Evolutionary conservation across 2,329 filamentous ascomycete genomes (phyloP).

Genomic region (Hypocrella siamensis): DNA sequence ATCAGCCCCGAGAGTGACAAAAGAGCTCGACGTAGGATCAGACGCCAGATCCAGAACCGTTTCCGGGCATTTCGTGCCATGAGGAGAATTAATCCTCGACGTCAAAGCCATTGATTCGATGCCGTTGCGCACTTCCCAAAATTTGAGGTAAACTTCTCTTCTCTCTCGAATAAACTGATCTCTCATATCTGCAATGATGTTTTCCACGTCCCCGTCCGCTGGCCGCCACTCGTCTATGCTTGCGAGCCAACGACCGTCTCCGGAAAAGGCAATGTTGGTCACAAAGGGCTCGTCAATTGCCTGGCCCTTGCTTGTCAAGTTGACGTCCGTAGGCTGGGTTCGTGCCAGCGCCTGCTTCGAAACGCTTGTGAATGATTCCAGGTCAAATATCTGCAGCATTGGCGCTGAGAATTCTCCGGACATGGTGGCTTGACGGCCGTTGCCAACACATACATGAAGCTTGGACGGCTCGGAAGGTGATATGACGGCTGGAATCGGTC

Average conservation of each 20-base stretch:
- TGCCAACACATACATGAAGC: constrained; percentile 53
- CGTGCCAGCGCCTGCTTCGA: constrained; percentile 79
- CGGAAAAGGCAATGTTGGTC: constrained; percentile 57
- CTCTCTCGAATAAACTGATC: constrained; percentile 33
- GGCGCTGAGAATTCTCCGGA: constrained; percentile 35
- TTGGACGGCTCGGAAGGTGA: constrained; percentile 47
- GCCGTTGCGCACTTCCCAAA: constrained; percentile 58
- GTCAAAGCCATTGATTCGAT: constrained; percentile 54
- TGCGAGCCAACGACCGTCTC: constrained; percentile 76
- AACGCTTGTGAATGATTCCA: constrained; percentile 62
- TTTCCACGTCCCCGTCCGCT: constrained; percentile 49
- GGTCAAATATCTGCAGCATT: constrained; percentile 70
- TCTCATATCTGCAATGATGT: constrained; percentile 16
- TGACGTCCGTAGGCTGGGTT: constrained; percentile 73
- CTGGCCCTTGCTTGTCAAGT: constrained; percentile 54
- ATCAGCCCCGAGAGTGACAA: constrained; percentile 77
- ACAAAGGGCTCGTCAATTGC: constrained; percentile 65
- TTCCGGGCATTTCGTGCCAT: constrained; percentile 40
- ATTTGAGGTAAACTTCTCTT: constrained; percentile 72
- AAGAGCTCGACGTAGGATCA: constrained; percentile 52
- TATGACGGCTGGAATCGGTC: constrained; percentile 43
- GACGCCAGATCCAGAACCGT: constrained; percentile 58
- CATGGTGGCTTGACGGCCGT: constrained; percentile 39
- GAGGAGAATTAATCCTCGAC: constrained; percentile 71
- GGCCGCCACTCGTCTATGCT: constrained; percentile 87